Conservation (phyloP, 2,329 filamentous ascomycete genomes). For the Diaporthe sp. region DNA sequence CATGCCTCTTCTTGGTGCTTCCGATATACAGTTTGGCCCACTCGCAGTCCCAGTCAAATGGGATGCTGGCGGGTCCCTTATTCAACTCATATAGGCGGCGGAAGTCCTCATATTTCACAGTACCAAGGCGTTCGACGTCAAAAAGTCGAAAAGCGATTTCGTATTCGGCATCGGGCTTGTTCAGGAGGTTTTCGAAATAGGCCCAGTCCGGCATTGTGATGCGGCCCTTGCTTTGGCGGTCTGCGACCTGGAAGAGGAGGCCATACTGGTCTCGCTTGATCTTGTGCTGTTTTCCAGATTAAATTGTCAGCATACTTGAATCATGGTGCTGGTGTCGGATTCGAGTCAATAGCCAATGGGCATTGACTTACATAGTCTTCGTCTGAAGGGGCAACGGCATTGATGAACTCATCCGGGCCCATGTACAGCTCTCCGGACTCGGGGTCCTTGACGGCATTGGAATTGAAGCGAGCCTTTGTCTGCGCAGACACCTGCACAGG, state of each 20-base stretch:
- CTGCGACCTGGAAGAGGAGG: slow-evolving; percentile 92
- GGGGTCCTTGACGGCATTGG: slow-evolving; percentile 81
- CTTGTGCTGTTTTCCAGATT: slow-evolving; percentile 79
- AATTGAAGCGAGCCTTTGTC: slow-evolving; percentile 81
- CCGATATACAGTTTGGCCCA: slow-evolving; percentile 97
- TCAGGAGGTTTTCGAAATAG: slow-evolving; percentile 92
- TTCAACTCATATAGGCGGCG: slow-evolving; percentile 87
- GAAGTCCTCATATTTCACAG: slow-evolving; percentile 92
- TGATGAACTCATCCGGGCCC: slow-evolving; percentile 87
- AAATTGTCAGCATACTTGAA: slow-evolving; percentile 32
- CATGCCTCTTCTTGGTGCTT: slow-evolving; percentile 86
- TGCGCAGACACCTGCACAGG: slow-evolving; percentile 77
- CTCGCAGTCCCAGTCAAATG: slow-evolving; percentile 97
- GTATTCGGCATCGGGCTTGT: slow-evolving; percentile 97
- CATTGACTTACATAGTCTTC: slow-evolving; percentile 88
- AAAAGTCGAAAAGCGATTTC: slow-evolving; percentile 98
- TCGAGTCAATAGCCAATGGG: background rate
- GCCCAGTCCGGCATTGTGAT: slow-evolving; percentile 89
- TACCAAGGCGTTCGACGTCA: slow-evolving; percentile 85
- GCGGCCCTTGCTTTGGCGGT: slow-evolving; percentile 79
- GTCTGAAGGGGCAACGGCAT: slow-evolving; percentile 86
- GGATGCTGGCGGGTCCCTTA: slow-evolving; percentile 86
- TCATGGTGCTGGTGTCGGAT: background rate
- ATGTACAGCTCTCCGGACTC: slow-evolving; percentile 84
- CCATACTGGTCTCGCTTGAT: slow-evolving; percentile 97